Base-by-base conservation (phyloP, 2,329 filamentous ascomycete species). In the Pseudogymnoascus sp. region DNA sequence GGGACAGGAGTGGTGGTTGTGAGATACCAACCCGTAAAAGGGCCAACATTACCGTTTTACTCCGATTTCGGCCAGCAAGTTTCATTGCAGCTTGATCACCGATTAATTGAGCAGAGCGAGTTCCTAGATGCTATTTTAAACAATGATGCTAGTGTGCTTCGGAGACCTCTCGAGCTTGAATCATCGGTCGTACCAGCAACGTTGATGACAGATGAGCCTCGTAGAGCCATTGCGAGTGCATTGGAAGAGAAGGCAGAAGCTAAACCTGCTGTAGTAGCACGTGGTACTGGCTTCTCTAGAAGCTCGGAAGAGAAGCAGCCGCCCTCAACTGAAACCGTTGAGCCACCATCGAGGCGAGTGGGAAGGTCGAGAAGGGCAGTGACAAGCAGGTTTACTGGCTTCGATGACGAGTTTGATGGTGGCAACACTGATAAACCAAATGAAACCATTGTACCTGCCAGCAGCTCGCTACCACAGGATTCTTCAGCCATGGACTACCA, bases 101-200 rank as follows among this genome's bases (percentile, higher is more conserved):
- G 91, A 3, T 87, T 92, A 2, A 88, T 97, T 62, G 87, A 93
- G 68, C 92, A 97, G 71, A 92, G 89, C 64, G 93, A 97, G 69
- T 96, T 99, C 66, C 80, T 99, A 1, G 91, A 96, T 73, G 90
- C 90, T 1, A 95, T 99, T 53, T 77, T 97, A 28, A 86, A 80
- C n/a, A 89, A 88, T 60, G 88, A 97, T 75, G 85, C 91, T 5
- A 85, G 83, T 64, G 82, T 84, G 46, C 79, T 97, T 18, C 86
- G 90, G 64, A 84, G 86, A 38, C 82, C 87, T 5, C 81, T 96
- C 2, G 81, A 88, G 67, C 76, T 84, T 42, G 80, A 79, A 64
- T 72, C 68, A 60, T 75, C 65, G 64, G 71, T 63, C 23, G 62
- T 63, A 8, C 67, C 66, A 5, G 72, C 74, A 53, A 66, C 73